Evolutionary conservation across 176 grass and related monocot genomes (phyloP).

Genomic region (Oryza meridionalis): DNA sequence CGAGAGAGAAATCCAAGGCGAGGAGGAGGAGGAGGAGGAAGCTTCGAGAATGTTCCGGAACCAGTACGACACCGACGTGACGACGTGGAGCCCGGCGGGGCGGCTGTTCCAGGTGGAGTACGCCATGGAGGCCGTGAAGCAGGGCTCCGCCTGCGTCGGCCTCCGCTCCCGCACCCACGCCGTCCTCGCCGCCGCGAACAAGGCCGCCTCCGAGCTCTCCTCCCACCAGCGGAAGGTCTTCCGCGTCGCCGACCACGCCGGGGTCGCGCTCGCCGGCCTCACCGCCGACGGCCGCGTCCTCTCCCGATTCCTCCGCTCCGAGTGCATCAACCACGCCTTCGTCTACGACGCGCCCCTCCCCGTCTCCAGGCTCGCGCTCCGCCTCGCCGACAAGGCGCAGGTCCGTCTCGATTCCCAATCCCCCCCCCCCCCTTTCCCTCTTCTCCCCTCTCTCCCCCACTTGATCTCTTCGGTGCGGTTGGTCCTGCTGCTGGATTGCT

Average conservation of each 20-base stretch:
- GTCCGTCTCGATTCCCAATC: constrained; percentile 34
- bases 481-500: background rate
- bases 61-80: constrained; percentile 97
- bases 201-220: constrained; percentile 84
- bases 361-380: constrained; percentile 69
- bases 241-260: constrained; percentile 80
- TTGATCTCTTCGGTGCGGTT: background rate
- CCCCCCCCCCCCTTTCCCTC: background rate
- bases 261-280: constrained; percentile 86
- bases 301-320: constrained; percentile 73
- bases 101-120: constrained; percentile 98
- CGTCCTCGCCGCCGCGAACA: constrained; percentile 81
- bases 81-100: constrained; percentile 90
- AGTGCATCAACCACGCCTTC: constrained; percentile 97
- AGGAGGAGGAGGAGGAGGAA: background rate
- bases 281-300: constrained; percentile 90
- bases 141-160: constrained; percentile 87
- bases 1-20: background rate
- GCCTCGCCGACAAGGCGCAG: constrained; percentile 94
- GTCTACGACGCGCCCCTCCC: constrained; percentile 93
- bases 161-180: constrained; percentile 72
- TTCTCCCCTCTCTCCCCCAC: background rate
- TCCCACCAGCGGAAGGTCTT: constrained; percentile 95
- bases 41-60: constrained; percentile 72
- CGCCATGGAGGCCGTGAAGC: constrained; percentile 99